Percentiles rank a stretch among this genome's conserved stretches.
These are phyloP conservation scores for Aspergillus sp. DNA, from an alignment of 2,329 filamentous ascomycete genomes.

Conservation along the genomic window DNA sequence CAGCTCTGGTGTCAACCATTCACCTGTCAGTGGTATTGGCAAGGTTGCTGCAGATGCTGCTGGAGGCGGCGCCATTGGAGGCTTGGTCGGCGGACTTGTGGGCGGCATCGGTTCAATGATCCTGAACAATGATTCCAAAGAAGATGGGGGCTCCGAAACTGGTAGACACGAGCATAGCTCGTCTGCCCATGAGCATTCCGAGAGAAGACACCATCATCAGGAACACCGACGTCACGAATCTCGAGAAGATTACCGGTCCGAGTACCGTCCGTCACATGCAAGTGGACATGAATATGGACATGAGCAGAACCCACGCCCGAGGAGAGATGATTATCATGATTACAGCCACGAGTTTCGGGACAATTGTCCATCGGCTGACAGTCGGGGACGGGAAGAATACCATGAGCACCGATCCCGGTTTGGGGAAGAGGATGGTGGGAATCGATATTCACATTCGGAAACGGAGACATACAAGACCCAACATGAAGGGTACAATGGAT, in stretches of 20 bases:
- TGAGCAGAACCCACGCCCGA: not conserved
- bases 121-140: slow-evolving; percentile 46
- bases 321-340: not conserved
- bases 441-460: not conserved
- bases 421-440: not conserved
- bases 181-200: not conserved
- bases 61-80: slow-evolving; percentile 60
- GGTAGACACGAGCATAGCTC: slow-evolving; percentile 6
- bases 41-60: slow-evolving; percentile 54
- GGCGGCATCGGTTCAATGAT: slow-evolving; percentile 53
- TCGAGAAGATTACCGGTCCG: not conserved
- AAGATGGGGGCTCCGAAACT: slow-evolving; percentile 1
- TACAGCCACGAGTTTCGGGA: not conserved
- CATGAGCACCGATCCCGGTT: not conserved
- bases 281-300: not conserved
- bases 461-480: not conserved
- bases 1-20: slow-evolving; percentile 13
- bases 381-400: not conserved
- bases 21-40: slow-evolving; percentile 32
- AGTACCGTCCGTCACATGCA: not conserved
- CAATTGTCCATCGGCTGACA: not conserved
- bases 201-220: not conserved
- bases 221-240: not conserved
- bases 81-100: slow-evolving; percentile 63
- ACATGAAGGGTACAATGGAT: not conserved